Evolutionary conservation across 192 early-diverging fungal species (phyloP).

Genomic region (Fimicolochytrium jonesii): DNA sequence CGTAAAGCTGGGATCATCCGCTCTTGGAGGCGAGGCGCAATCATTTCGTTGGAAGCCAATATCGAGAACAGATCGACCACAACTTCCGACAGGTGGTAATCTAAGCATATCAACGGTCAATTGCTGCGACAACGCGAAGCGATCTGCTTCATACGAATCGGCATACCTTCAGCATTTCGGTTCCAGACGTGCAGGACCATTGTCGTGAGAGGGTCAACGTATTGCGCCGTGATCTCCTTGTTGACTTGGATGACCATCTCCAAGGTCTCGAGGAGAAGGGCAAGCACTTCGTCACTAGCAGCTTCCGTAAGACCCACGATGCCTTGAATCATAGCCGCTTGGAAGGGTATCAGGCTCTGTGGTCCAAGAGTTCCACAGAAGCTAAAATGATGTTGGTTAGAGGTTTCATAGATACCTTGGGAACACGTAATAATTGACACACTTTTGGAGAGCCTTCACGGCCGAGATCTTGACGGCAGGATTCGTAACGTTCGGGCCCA

Average conservation of each 20-base stretch:
- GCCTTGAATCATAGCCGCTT: constrained; percentile 57
- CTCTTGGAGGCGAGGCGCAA: constrained; percentile 62
- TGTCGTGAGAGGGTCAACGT: constrained; percentile 68
- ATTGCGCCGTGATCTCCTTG: constrained; percentile 64
- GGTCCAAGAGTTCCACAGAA: constrained; percentile 9
- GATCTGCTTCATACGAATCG: no score
- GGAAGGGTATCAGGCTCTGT: constrained; percentile 37
- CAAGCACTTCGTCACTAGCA: constrained; percentile 65
- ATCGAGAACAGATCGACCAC: constrained; percentile 75
- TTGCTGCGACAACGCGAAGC: no score
- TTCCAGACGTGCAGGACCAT: constrained; percentile 76
- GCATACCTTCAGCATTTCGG: constrained; percentile 60
- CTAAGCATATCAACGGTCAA: no score
- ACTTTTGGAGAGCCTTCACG: constrained; percentile 65
- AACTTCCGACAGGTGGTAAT: constrained; percentile 70
- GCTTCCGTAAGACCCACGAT: constrained; percentile 49
- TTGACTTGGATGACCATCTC: constrained; percentile 61
- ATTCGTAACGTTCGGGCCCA: constrained; percentile 43
- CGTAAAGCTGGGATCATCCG: constrained; percentile 70
- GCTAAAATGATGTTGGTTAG: no score
- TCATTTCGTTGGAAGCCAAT: constrained; percentile 63
- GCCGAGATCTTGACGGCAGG: constrained; percentile 69
- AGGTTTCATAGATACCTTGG: no score
- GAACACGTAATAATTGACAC: no score
- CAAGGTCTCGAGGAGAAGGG: constrained; percentile 66